A percentile compares a stretch with the other conserved stretches of the same genome.
Evolutionary conservation across 2,329 filamentous ascomycete species (phyloP).

Genomic region (Penicillium janthinellum): DNA sequence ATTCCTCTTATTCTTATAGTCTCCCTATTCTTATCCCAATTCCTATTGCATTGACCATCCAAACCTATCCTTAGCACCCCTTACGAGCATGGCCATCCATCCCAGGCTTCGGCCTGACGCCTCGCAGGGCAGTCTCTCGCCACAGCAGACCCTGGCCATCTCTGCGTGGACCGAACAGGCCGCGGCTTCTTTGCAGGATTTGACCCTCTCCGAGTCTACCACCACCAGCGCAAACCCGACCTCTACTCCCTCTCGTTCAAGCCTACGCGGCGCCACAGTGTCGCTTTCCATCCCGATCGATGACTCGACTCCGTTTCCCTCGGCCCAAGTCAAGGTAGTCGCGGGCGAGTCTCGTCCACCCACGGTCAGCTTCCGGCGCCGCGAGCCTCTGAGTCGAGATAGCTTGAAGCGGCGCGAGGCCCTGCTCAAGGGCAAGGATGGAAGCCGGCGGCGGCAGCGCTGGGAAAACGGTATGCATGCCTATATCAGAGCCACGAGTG

Average conservation of each 20-base stretch:
- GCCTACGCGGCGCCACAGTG: constrained; percentile 56
- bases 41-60: neutral
- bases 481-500: neutral
- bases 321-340: constrained; percentile 32
- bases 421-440: constrained; percentile 85
- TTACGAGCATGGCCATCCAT: constrained; percentile 45
- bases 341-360: constrained; percentile 28
- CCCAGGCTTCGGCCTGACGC: constrained; percentile 35
- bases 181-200: constrained; percentile 39
- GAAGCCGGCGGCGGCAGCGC: constrained; percentile 77
- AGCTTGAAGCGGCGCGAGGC: constrained; percentile 70
- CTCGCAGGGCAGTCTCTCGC: constrained; percentile 33
- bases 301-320: constrained; percentile 44
- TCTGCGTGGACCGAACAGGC: constrained; percentile 65
- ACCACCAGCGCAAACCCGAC: constrained; percentile 50
- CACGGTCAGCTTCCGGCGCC: constrained; percentile 52
- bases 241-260: constrained; percentile 54
- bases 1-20: constrained; percentile 5
- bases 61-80: neutral
- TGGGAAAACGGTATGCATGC: constrained; percentile 84
- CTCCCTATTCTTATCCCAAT: constrained; percentile 7
- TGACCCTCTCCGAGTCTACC: constrained; percentile 36
- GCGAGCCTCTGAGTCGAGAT: constrained; percentile 60
- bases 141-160: constrained; percentile 57
- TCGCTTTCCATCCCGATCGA: constrained; percentile 77